Base-by-base conservation (phyloP, 257 asterid genomes). In the Solanum microdontum region DNA sequence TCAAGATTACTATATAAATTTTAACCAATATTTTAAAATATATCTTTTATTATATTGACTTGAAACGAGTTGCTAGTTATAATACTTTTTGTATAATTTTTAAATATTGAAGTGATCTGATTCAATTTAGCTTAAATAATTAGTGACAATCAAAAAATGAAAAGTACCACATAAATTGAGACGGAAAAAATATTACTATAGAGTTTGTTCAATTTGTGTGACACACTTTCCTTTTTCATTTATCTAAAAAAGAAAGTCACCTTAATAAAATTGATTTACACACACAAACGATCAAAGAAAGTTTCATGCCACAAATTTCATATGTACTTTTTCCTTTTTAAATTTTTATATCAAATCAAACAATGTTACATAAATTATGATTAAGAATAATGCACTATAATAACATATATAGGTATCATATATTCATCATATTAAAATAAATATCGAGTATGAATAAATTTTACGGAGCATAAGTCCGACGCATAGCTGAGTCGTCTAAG, bases 401-500 rank as follows among this genome's bases (percentile, higher is more conserved):
- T 4, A 40, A 43, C 2, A 8, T 60, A 60, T 6, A 15, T 15
- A 17, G 9, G 9, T 51, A 51, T 15, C 6, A 60, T 2, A 21
- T 3, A 21, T 23, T 23, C 4, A 10, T 9, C 13, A 62, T 62
- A 12, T 69, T 69, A 33, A 0, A 73, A 74, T 74, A 36, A 34
- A 74, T 34, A 34, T 36, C 4, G 28, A 33, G 28, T 5, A 6
- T 11, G 6, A 75, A 37, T 36, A 37, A n/a, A 39, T 11, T 34
- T 33, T 2, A 1, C 1, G 5, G 43, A 70, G 39, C 13, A 33
- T 26, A 6, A 55, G 39, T 23, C 66, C 84, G 83, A 86, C 62
- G 26, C 84, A 36, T 39, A 84, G 80, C 82, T 87, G 86, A 84
- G 87, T 87, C 48, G 88, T 85, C 51, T 76, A 43, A 88, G 88